Conservation (phyloP, 2,329 filamentous ascomycete species). For the Chaetomiaceae sp. region DNA sequence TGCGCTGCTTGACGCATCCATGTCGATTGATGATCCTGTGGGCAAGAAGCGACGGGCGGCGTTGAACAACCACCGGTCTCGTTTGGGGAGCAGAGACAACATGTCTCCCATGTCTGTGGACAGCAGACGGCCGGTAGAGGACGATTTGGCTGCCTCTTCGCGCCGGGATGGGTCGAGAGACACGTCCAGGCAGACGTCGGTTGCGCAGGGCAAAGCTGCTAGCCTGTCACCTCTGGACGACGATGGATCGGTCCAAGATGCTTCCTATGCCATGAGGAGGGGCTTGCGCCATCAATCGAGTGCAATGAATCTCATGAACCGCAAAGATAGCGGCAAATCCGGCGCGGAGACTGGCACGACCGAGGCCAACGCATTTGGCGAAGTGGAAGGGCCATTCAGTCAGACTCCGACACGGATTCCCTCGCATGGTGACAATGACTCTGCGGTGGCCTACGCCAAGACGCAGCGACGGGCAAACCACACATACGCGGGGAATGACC, state of each 20-base stretch:
- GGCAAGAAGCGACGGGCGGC: slow-evolving; percentile 49
- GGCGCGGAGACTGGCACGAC: slow-evolving; percentile 55
- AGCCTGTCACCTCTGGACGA: slow-evolving; percentile 16
- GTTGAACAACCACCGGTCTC: slow-evolving; percentile 46
- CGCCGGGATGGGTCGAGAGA: slow-evolving; percentile 33
- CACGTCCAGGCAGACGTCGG: slow-evolving; percentile 35
- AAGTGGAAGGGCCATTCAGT: slow-evolving; percentile 54
- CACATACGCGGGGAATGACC: slow-evolving; percentile 77
- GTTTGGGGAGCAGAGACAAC: slow-evolving; percentile 36
- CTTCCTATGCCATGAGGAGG: slow-evolving; percentile 40
- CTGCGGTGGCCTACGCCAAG: slow-evolving; percentile 31
- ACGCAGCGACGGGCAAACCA: slow-evolving; percentile 61
- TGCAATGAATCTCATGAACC: slow-evolving; percentile 54
- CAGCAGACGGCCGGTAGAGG: slow-evolving; percentile 30
- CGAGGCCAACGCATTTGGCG: slow-evolving; percentile 54
- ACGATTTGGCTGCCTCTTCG: slow-evolving; percentile 26
- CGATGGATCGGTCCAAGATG: slow-evolving; percentile 36
- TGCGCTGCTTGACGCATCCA: slow-evolving; percentile 85
- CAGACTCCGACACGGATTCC: slow-evolving; percentile 31
- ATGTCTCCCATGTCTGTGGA: slow-evolving; percentile 37
- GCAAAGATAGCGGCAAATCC: slow-evolving; percentile 55
- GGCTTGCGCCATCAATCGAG: slow-evolving; percentile 54
- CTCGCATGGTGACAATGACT: slow-evolving; percentile 31
- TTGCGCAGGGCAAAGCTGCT: slow-evolving; percentile 24
- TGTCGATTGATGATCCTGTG: slow-evolving; percentile 69